Evolutionary conservation across 2,329 filamentous ascomycete species (phyloP), one percentile per base, ranked within the genome.

Genomic region (Colletotrichum sp.): DNA sequence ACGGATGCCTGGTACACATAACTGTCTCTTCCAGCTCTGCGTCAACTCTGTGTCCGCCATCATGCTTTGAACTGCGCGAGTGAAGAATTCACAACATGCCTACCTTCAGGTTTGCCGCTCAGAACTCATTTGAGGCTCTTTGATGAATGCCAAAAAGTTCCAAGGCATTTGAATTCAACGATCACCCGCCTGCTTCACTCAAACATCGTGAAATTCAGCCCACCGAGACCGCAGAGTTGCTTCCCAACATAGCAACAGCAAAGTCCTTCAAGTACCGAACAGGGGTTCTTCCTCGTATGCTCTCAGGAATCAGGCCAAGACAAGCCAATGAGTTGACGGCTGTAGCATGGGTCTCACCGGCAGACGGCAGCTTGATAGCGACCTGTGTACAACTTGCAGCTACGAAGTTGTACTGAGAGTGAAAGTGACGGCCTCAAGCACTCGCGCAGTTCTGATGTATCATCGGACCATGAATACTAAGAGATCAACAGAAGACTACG

Each of bases 1-100:
- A 2, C n/a, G 18, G 5, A 2, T 13, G 5, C 0, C n/a, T 7
- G 43, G 5, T 12, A 4, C 3, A 13, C 2, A 7, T 21, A 21
- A 13, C 10, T 21, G 43, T 21, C 1, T 7, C n/a, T 52, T 52
- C 0, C n/a, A 52, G 43, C n/a, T 52, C 43, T 21, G 10, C 2
- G n/a, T 21, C 43, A 52, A 21, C 0, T 0, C 1, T 48, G 5
- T 3, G 5, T 21, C 18, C 9, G 10, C n/a, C 18, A 21, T 4
- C 43, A 1, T 21, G 43, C 4, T 48, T 48, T 21, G n/a, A 48
- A n/a, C 0, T 12, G n/a, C 4, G 10, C n/a, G 4, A 2, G 5
- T 5, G 3, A 48, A 7, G 7, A 38, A 9, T 38, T 16, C 36
- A 3, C 7, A 18, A 38, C 0, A 38, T 38, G 7, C 14, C 36